Base-by-base conservation (phyloP, 108 stramenopile genomes). In the Hondaea fermentalgiana region DNA sequence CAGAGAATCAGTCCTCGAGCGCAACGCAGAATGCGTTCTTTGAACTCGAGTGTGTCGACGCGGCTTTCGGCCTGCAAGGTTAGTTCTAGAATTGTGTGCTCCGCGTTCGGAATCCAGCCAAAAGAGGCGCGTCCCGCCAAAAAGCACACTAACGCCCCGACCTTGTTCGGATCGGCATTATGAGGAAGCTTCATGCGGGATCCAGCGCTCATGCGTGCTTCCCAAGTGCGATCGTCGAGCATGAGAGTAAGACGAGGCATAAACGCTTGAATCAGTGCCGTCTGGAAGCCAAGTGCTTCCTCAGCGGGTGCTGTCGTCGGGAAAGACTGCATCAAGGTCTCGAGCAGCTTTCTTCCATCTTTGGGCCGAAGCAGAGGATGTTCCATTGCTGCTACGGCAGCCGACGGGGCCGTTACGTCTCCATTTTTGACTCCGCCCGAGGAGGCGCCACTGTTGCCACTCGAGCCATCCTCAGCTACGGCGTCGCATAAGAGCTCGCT, bases 221-320 rank as follows among this genome's bases (percentile, higher is more conserved):
- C 76, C 76, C 76, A 83, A 21, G 76, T 83, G n/a, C 51, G 45
- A 35, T 83, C 76, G 76, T 83, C 76, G 6, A 83, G 76, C 45
- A 83, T 83, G 76, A 83, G 76, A 10, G 76, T 53, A 6, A 83
- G 76, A 6, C 49, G 49, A 55, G 76, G 76, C 49, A 83, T n/a
- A 23, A 83, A 83, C 8, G 76, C 76, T 3, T 83, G 76, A 53
- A 83, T 23, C 10, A 83, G 76, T 12, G 76, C 76, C 12, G 76
- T 53, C 51, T 83, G 76, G 51, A 83, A 83, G 12, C 45, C n/a
- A 8, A 83, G 51, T 6, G 76, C 76, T 25, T 83, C 49, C 76
- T 83, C 76, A 12, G 76, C 51, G 6, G 51, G 45, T 6, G 76
- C 76, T 12, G 12, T 23, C 51, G 10, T 21, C 1, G 76, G 76